Evolutionary conservation across 768 basidiomycete genomes (phyloP).

Genomic region (Lactarius deliciosus): DNA sequence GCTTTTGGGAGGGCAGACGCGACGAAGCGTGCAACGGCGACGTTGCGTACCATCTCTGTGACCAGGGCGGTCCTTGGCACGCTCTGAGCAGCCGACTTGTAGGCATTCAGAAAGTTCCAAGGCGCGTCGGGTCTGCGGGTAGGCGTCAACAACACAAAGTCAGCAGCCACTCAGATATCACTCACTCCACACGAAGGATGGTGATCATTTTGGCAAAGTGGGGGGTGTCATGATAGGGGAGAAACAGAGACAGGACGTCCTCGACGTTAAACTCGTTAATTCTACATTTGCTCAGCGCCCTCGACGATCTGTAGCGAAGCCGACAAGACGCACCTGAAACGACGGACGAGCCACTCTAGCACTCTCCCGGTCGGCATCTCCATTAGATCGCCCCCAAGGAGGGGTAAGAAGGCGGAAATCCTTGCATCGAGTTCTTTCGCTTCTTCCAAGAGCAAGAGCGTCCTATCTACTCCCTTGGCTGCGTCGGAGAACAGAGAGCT

Average conservation of each 20-base stretch:
- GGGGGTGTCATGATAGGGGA: conserved; percentile 93
- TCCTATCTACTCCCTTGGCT: conserved; percentile 74
- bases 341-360: conserved; percentile 91
- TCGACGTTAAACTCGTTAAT: conserved; percentile 92
- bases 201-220: conserved; percentile 93
- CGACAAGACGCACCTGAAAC: conserved; percentile 68
- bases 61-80: conserved; percentile 73
- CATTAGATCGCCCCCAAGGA: conserved; percentile 79
- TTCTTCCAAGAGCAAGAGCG: conserved; percentile 63
- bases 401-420: conserved; percentile 60
- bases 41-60: conserved; percentile 69
- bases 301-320: not conserved
- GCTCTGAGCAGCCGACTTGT: conserved; percentile 73
- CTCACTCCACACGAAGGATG: conserved; percentile 76
- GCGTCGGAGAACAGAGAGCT: conserved; percentile 76
- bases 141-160: conserved; percentile 10
- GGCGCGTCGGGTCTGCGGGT: conserved; percentile 52
- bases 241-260: conserved; percentile 71
- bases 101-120: conserved; percentile 70
- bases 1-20: conserved; percentile 61
- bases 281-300: conserved; percentile 42
- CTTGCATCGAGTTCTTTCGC: conserved; percentile 60
- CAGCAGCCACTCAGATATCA: not conserved
- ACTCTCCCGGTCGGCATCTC: conserved; percentile 79
- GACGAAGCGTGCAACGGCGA: conserved; percentile 72